Percentiles rank a stretch among this genome's conserved stretches.
These are phyloP conservation scores for Alternaria ethzedia DNA, from an alignment of 2,329 filamentous ascomycete species.

Conservation along the genomic window DNA sequence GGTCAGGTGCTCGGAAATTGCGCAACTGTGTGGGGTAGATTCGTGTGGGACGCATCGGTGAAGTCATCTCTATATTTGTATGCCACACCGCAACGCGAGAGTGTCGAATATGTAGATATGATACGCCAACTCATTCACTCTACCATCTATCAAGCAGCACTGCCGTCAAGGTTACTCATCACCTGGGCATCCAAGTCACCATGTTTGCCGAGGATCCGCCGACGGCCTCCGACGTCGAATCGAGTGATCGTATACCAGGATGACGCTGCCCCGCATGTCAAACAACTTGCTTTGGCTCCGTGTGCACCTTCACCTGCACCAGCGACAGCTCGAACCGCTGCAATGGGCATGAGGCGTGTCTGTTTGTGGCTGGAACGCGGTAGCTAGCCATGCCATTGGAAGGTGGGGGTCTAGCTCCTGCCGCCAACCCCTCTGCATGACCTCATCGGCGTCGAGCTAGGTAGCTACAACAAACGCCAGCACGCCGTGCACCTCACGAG, in stretches of 20 bases:
- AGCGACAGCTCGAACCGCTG: conserved; percentile 9
- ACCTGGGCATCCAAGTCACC: not conserved
- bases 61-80: conserved; percentile 12
- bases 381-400: conserved; percentile 21
- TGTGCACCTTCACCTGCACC: not conserved
- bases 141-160: too few relatives aligned
- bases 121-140: too few relatives aligned
- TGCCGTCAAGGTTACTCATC: not conserved
- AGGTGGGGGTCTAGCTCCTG: conserved; percentile 22
- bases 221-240: not conserved
- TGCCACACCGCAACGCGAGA: not conserved
- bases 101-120: too few relatives aligned
- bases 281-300: conserved; percentile 3
- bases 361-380: conserved; percentile 16
- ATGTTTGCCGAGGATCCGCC: not conserved
- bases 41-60: conserved; percentile 1
- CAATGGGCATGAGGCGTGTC: conserved; percentile 17
- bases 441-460: conserved; percentile 19
- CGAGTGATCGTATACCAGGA: conserved; percentile 9
- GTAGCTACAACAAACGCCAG: conserved; percentile 22
- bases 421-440: conserved; percentile 19
- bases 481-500: conserved; percentile 19
- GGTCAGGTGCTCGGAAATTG: conserved; percentile 7
- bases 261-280: conserved; percentile 14
- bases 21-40: conserved; percentile 14